Evolutionary conservation across 257 asterid species (phyloP), one percentile per base, ranked within the genome.

Genomic region (Solanum pennellii): DNA sequence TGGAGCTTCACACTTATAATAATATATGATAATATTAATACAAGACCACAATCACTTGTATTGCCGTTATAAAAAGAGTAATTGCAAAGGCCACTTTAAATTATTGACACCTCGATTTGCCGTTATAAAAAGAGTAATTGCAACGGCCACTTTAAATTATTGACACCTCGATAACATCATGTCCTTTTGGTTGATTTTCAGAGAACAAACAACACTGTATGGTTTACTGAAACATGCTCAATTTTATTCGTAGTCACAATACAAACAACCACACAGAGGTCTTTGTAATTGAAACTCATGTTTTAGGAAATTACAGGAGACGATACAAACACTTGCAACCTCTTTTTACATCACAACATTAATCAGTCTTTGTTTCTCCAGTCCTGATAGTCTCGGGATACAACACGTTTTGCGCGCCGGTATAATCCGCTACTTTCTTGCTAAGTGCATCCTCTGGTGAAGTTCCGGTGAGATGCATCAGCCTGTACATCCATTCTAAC

Each of bases 361-460:
- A 91, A 20, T 87, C 92, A 0, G 72, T 73, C 75, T 91, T 91
- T 3, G 49, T 86, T 60, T 74, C 83, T 5, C 74, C 60, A 39
- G 44, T 75, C 69, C 75, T 83, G 86, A 87, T 27, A 12, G 88
- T 52, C 14, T 91, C 89, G 0, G 93, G 93, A 83, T 91, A 90
- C 10, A 87, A 83, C 21, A 88, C 4, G 4, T 31, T 74, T 52
- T 88, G 62, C 5, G 82, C 90, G 4, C 91, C 92, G 1, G 88
- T 90, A 66, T 35, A 83, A 49, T 90, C 93, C 37, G 82, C 29
- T 87, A 88, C 21, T 59, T 77, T 91, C 89, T 89, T 91, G 85
- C 89, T 84, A 27, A 90, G 69, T 3, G 89, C 73, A n/a, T 88
- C 91, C 11, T 15, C 29, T 0, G 86, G 25, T 4, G 92, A 60